A percentile compares a stretch with the other conserved stretches of the same genome.
Evolutionary conservation across 1,284 basidiomycete genomes (phyloP).

Genomic region (Inonotus obliquus): DNA sequence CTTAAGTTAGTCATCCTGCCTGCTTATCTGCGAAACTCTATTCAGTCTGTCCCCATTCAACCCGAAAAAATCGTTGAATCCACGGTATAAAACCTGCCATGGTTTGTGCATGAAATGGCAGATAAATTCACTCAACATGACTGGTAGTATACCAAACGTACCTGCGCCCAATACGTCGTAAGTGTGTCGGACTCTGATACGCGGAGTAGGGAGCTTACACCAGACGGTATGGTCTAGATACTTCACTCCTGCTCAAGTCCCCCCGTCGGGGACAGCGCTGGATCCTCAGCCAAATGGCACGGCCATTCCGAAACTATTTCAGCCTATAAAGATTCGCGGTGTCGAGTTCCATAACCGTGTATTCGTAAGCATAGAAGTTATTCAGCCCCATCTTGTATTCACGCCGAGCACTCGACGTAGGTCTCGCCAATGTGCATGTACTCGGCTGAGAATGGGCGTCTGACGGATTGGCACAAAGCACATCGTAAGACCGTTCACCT

Average conservation of each 20-base stretch:
- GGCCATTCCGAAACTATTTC: constrained; percentile 55
- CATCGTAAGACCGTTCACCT: constrained; percentile 34
- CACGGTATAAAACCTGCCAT: neutral
- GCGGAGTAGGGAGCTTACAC: neutral
- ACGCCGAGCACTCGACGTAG: constrained; percentile 3
- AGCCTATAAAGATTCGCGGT: constrained; percentile 54
- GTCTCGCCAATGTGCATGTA: constrained; percentile 58
- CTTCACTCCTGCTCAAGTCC: constrained; percentile 51
- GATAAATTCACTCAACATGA: neutral
- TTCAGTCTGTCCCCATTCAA: neutral
- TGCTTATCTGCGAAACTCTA: neutral
- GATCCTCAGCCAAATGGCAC: constrained; percentile 38
- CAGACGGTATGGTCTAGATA: constrained; percentile 24
- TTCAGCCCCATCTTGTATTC: neutral
- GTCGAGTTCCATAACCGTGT: constrained; percentile 39
- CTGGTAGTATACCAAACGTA: constrained; percentile 4
- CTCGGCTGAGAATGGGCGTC: constrained; percentile 51
- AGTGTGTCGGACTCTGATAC: neutral
- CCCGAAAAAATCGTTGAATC: neutral
- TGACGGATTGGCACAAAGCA: constrained; percentile 48
- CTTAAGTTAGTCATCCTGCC: neutral
- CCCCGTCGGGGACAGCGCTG: constrained; percentile 44
- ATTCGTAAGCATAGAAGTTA: constrained; percentile 27
- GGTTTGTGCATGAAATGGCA: neutral
- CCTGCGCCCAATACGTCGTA: constrained; percentile 12